Evolutionary conservation across 1,284 basidiomycete genomes (phyloP), one percentile per base, ranked within the genome.

Genomic region (Malassezia psittaci): DNA sequence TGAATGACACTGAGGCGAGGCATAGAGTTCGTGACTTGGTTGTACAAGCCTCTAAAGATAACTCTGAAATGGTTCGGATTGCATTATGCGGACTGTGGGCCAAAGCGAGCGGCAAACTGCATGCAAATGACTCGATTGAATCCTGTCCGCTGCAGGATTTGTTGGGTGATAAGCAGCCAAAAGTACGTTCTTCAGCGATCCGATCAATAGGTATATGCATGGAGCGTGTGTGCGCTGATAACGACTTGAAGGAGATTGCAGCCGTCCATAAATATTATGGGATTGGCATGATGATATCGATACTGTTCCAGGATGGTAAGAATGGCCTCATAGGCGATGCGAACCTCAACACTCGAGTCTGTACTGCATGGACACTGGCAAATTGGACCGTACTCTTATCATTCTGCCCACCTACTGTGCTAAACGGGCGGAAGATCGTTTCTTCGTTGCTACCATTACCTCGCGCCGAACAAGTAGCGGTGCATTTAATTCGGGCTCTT

Each of bases 341-440:
- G 6, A 34, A 38, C 11, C 11, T 24, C 11, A 8, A 24, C 6
- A 47, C 48, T 19, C 55, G 55, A 7, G 19, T 21, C 18, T 41
- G 46, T 18, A 47, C 50, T 7, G 51, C 51, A 24, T 57, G 55
- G 55, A 18, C 55, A 18, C 11, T 51, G 5, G 50, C 55, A n/a
- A 57, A 57, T 33, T 47, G 32, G 12, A 36, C 45, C 10, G 45
- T 19, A 11, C 13, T 47, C 11, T 19, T 47, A 5, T n/a, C 45
- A 44, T 39, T 44, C 34, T 49, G 43, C 19, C 16, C 19, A 11
- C 15, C 41, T 11, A 19, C 19, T 1, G 21, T 8, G 9, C 15
- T 5, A 12, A 5, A 19, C 7, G 42, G 24, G 3, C n/a, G 16
- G 5, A 24, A 18, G 24, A 33, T 49, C 16, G 24, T 50, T 19